Evolutionary conservation across 2,329 filamentous ascomycete species (phyloP), one percentile per base, ranked within the genome.

Genomic region (Phialophora expanda): DNA sequence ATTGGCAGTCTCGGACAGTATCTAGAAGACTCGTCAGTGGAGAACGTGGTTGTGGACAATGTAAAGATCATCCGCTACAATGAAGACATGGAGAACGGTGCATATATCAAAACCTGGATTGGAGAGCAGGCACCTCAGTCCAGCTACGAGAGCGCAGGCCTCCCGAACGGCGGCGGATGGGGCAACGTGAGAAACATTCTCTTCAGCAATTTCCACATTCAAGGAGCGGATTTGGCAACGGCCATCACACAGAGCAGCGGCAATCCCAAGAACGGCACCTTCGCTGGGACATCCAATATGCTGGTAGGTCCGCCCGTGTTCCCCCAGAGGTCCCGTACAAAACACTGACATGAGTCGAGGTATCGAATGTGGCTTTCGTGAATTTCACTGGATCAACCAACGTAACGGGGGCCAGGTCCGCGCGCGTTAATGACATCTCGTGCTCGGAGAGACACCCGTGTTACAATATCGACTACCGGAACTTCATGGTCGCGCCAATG

Each of bases 31-130:
- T 79, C 79, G 1, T 81, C 78, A 11, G 84, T 86, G 0, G 76
- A 77, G 38, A 84, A 86, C 63, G 78, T 86, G 2, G 66, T 76
- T 0, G 74, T 86, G 11, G 79, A 80, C 62, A 76, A 84, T 34
- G 83, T 81, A 34, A 78, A 77, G 32, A 78, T 84, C 61, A 72
- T 81, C 28, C 78, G 76, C 14, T 76, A 80, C 70, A 83, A 83
- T 61, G 74, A 80, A 17, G 79, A 83, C 66, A 81, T 83, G 76
- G 76, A 81, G 61, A 80, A 82, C 66, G 74, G 75, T 14, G 83
- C 81, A 0, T 85, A 86, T 69, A 84, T 87, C 73, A 87, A 86
- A 71, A 86, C 84, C 0, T 87, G 83, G 82, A 77, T 85, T 3
- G 84, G 85, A 3, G 79, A 75, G 0, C 77, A 80, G 2, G 78